Conservation (phyloP, 257 asterid species). For the Verbascum thapsus region DNA sequence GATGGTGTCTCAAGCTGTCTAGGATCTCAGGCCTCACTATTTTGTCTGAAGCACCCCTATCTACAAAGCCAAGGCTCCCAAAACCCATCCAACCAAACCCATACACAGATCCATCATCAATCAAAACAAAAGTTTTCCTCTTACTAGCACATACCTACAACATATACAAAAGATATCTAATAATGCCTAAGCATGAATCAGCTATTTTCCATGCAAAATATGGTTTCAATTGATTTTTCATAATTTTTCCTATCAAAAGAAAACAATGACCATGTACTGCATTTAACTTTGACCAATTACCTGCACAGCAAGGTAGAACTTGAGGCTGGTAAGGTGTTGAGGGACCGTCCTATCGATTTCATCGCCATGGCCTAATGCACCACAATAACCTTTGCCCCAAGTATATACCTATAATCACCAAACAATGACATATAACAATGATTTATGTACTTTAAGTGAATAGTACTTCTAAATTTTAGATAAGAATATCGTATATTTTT, state of each 20-base stretch:
- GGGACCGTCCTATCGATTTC: slow-evolving; percentile 81
- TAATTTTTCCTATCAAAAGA: not conserved
- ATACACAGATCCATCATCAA: slow-evolving; percentile 68
- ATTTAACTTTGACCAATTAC: no score
- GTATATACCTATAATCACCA: slow-evolving; percentile 61
- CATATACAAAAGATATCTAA: not conserved
- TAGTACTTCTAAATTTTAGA: not conserved
- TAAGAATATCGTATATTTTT: not conserved
- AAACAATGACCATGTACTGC: not conserved
- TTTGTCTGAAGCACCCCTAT: slow-evolving; percentile 59
- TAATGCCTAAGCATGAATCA: no score
- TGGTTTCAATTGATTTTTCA: not conserved
- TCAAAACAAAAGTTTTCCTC: slow-evolving; percentile 73
- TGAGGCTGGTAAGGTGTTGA: slow-evolving; percentile 49
- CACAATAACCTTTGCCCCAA: slow-evolving; percentile 96
- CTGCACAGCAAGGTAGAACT: slow-evolving; percentile 71
- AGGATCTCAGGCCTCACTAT: slow-evolving; percentile 56
- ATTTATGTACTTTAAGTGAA: not conserved
- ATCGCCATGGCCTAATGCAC: slow-evolving; percentile 86
- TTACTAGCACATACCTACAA: slow-evolving; percentile 81
- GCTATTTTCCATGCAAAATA: no score
- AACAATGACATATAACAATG: no score
- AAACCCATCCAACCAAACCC: slow-evolving; percentile 91
- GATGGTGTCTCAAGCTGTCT: slow-evolving; percentile 60
- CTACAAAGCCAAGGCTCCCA: slow-evolving; percentile 82